A percentile compares a stretch with the other conserved stretches of the same genome.
phyloP scores from a whole-genome alignment of 345 rosid genomes.

The Populus davidiana region DNA sequence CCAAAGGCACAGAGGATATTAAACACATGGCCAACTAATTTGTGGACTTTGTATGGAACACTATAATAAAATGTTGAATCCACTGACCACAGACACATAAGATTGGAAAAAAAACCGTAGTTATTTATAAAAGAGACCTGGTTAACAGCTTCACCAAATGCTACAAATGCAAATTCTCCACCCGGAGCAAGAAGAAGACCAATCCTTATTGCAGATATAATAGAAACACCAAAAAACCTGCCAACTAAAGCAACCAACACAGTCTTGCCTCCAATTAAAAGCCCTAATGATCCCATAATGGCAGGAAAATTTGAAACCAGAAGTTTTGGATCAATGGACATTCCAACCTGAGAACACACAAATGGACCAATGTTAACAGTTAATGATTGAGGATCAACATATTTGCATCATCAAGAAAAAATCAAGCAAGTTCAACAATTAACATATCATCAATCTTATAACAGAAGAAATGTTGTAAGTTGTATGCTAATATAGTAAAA shows the following conservation, averaged over 20 bases:
- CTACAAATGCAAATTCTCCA: constrained; percentile 98
- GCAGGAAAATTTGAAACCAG: constrained; percentile 82
- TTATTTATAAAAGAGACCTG: constrained; percentile 52
- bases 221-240: constrained; percentile 75
- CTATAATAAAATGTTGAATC: constrained; percentile 2
- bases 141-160: constrained; percentile 97
- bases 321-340: constrained; percentile 98
- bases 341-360: constrained; percentile 80
- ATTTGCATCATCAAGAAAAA: constrained; percentile 14
- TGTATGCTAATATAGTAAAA: neutral
- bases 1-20: neutral
- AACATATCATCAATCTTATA: neutral
- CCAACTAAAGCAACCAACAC: constrained; percentile 71
- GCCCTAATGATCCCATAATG: constrained; percentile 69
- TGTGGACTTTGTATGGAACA: neutral
- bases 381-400: constrained; percentile 11
- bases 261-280: constrained; percentile 86
- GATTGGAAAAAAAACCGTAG: constrained; percentile 9
- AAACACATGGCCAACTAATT: neutral
- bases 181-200: constrained; percentile 99
- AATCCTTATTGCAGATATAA: constrained; percentile 77
- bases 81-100: neutral
- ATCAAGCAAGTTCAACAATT: constrained; percentile 17
- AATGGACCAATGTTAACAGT: constrained; percentile 28
- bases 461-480: neutral